Conservation (phyloP, 148 eudicot genomes). For the Polygonum aviculare region DNA sequence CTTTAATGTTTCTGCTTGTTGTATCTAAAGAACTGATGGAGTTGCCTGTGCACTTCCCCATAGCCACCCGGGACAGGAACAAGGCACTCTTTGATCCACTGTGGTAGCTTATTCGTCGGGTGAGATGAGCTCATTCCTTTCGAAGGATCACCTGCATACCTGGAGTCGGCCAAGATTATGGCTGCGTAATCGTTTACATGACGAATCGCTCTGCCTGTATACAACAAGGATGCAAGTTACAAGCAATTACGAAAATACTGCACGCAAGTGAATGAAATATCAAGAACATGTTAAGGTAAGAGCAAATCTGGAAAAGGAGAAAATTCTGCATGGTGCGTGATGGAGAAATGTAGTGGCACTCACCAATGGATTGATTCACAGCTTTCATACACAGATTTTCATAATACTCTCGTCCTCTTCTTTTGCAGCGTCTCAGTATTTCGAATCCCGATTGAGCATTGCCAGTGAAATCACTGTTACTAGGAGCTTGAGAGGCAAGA, state of each 20-base stretch:
- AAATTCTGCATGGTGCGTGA: not conserved
- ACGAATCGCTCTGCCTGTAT: constrained; percentile 82
- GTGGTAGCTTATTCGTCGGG: constrained; percentile 71
- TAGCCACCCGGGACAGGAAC: constrained; percentile 41
- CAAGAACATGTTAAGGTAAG: too few relatives aligned
- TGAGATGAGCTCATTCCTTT: constrained; percentile 44
- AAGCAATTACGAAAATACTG: not conserved
- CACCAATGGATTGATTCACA: constrained; percentile 97
- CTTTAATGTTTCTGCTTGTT: constrained; percentile 26
- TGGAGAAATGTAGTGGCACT: constrained; percentile 7
- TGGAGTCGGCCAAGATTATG: constrained; percentile 73
- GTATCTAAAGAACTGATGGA: constrained; percentile 74
- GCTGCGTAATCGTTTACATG: constrained; percentile 89
- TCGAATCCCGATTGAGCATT: constrained; percentile 61
- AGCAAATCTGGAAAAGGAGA: too few relatives aligned
- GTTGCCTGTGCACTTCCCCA: constrained; percentile 68
- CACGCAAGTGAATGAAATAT: too few relatives aligned
- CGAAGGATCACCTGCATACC: constrained; percentile 56
- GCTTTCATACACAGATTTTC: constrained; percentile 99
- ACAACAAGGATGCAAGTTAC: not conserved
- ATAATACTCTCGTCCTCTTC: constrained; percentile 77
- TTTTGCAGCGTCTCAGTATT: constrained; percentile 67
- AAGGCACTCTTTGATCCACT: constrained; percentile 68
- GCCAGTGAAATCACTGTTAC: constrained; percentile 18
- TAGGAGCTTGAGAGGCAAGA: constrained; percentile 14